Base-by-base conservation (phyloP, 306 rosid genomes). In the Potentilla sterilis region DNA sequence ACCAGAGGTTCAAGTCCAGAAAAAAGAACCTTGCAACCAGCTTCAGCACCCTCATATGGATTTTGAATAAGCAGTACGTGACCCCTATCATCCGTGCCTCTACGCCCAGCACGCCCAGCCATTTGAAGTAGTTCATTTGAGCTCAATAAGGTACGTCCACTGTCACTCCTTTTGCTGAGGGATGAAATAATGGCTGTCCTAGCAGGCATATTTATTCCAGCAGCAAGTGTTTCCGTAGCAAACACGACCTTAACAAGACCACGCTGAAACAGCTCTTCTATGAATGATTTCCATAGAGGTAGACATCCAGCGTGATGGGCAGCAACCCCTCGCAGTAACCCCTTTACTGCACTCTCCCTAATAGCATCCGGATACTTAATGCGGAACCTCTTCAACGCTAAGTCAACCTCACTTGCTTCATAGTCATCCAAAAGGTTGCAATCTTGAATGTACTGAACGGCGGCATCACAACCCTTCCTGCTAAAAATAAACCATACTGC, bases 81-180 rank as follows among this genome's bases (percentile, higher is more conserved):
- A 80, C 97, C 98, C 70, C 75, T 79, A 70, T 89, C 79, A 84
- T 95, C 97, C 81, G 76, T 95, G 82, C 98, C 97, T 80, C 98
- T 86, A 70, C 98, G 97, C 38, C 98, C 98, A 81, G 98, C 98
- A 76, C 96, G 98, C 75, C 97, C 98, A 54, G 98, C 98, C 98
- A 95, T 95, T 81, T 95, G 98, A 80, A 95, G 93, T 80, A 95
- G 87, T 80, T 95, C 98, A 59, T 95, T 95, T 78, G 98, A 74
- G 79, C 84, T 85, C 83, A 95, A 83, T 15, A 75, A 88, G 71
- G 71, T 73, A 43, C 90, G 96, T 21, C 98, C 97, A 44, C 71
- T 83, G 59, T 92, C 94, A 67, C 85, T 83, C 79, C 96, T 86
- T 87, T 95, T 95, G 85, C 87, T 90, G 75, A 95, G 91, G 78